Conservation (phyloP, 2,329 filamentous ascomycete genomes). For the Phaeomoniella chlamydospora region DNA sequence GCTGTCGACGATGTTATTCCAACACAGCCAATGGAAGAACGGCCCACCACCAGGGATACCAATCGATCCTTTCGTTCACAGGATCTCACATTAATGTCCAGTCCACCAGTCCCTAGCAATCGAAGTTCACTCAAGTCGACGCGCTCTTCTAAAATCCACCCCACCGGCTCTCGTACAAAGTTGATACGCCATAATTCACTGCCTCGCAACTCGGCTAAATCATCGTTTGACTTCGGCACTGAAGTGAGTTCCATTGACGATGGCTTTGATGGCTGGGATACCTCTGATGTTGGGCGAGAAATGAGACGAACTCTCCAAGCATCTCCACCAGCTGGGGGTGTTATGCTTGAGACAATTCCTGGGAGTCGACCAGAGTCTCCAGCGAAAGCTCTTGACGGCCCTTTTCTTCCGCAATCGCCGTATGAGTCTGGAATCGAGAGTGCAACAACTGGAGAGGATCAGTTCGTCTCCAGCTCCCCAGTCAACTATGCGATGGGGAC, state of each 20-base stretch:
- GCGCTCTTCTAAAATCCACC: constrained; percentile 6
- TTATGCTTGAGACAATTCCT: constrained; percentile 11
- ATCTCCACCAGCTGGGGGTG: constrained; percentile 9
- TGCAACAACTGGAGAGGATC: constrained; percentile 5
- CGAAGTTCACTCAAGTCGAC: constrained; percentile 7
- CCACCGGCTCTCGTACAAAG: constrained; percentile 7
- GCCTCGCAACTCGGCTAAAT: constrained; percentile 8
- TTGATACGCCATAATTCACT: constrained; percentile 2
- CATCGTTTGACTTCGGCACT: constrained; percentile 10
- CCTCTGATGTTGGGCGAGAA: constrained; percentile 10
- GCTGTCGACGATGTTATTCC: constrained; percentile 8
- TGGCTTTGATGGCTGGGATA: constrained; percentile 12
- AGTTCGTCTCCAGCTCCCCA: background rate
- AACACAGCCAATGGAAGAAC: constrained; percentile 1
- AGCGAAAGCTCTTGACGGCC: constrained; percentile 10
- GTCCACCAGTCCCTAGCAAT: constrained; percentile 5
- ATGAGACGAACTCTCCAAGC: constrained; percentile 11
- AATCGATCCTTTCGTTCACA: constrained; percentile 9
- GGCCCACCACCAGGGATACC: constrained; percentile 1
- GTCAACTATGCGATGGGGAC: constrained; percentile 4
- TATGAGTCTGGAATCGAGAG: constrained; percentile 8
- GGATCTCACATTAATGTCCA: constrained; percentile 9
- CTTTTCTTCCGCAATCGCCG: constrained; percentile 9
- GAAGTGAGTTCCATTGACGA: constrained; percentile 9
- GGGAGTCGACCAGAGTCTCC: constrained; percentile 12